Evolutionary conservation across 805 yeast species (phyloP).

Genomic region (Brettanomyces custersianus): DNA sequence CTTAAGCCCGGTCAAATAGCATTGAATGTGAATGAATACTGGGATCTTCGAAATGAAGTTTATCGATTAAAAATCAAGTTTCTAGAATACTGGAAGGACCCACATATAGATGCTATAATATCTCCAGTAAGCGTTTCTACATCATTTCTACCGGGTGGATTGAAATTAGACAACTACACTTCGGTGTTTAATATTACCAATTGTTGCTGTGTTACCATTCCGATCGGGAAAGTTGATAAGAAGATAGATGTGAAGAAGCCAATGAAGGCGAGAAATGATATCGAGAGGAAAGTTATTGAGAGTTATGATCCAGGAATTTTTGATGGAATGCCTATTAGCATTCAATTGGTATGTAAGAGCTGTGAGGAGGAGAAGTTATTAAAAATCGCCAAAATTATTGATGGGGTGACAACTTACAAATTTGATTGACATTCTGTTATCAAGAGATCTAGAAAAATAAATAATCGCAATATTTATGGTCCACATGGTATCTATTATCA

Average conservation of each 20-base stretch:
- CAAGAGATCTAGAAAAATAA: too few species aligned
- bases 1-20: background rate
- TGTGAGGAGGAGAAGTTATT: slow-evolving; percentile 62
- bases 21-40: slow-evolving; percentile 25
- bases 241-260: slow-evolving; percentile 23
- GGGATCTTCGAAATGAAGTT: slow-evolving; percentile 32
- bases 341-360: slow-evolving; percentile 57
- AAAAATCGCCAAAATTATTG: slow-evolving; percentile 6
- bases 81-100: too few species aligned
- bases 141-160: slow-evolving; percentile 20
- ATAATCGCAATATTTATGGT: too few species aligned
- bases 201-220: slow-evolving; percentile 42
- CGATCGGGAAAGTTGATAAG: slow-evolving; percentile 47
- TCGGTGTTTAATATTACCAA: slow-evolving; percentile 36
- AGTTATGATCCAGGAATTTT: slow-evolving; percentile 38
- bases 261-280: slow-evolving; percentile 26
- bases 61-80: slow-evolving; percentile 23
- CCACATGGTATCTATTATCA: too few species aligned
- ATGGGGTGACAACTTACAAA: too few species aligned
- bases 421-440: too few species aligned
- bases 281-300: slow-evolving; percentile 35
- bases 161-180: slow-evolving; percentile 36
- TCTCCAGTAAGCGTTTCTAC: too few species aligned
- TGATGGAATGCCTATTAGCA: slow-evolving; percentile 53
- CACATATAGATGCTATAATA: too few species aligned